Evolutionary conservation across 129 eudicot species (phyloP), one percentile per base, ranked within the genome.

Genomic region (Escallonia herrerae): DNA sequence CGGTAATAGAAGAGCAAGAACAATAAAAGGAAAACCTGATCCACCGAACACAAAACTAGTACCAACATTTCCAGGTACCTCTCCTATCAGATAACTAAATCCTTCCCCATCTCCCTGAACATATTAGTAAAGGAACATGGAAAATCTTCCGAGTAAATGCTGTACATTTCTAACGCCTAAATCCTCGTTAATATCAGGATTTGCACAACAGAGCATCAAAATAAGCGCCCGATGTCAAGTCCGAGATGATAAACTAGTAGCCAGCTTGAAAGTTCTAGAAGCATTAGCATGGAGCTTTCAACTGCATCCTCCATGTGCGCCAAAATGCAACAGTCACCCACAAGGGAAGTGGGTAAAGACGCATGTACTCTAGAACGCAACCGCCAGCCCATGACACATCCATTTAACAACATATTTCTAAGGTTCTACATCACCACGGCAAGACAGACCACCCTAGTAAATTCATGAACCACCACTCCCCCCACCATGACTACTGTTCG

Each of bases 151-250:
- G 12, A 14, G 37, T 74, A 33, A 63, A 65, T 70, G 70, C 87
- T 83, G 83, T 81, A 87, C 85, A 83, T 71, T 59, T 74, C 81
- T 77, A 81, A 78, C 77, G 74, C 72, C 77, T 69, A 76, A 61
- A 57, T 56, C 84, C 79, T 70, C 70, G 22, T 67, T 72, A 65
- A 63, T 45, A 70, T 58, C 61, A 40, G 50, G 65, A 66, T 69
- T 71, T 14, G 81, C 70, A 74, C 67, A 67, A 67, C 45, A 61
- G 80, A 78, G 78, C 87, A 79, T 81, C 74, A 74, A 74, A 84
- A 79, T 79, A 87, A 81, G 82, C 91, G 77, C 90, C 72, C 56
- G 42, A 48, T 15, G 37, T 14, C 0, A 62, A 45, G 47, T 15
- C 15, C 67, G 9, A 49, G 53, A 62, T 45, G 38, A 15, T 62